Evolutionary conservation across 805 yeast species (phyloP).

Genomic region (Saturnispora sekii): DNA sequence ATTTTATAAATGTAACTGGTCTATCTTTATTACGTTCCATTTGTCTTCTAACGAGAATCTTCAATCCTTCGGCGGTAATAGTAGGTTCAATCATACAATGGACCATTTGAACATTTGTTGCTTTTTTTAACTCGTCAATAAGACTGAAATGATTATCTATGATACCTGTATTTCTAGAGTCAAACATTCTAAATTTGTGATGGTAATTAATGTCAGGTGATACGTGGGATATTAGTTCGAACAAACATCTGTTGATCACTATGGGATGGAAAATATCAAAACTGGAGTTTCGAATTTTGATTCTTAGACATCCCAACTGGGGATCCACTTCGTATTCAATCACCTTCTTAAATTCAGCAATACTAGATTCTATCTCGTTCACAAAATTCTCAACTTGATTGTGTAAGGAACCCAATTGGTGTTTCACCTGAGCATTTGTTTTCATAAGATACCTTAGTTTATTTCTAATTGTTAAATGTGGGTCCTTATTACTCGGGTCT

Average conservation of each 20-base stretch:
- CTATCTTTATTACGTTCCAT: neutral
- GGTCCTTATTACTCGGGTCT: conserved; percentile 53
- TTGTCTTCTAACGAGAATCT: neutral
- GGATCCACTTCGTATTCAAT: conserved; percentile 8
- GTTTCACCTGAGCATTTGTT: conserved; percentile 11
- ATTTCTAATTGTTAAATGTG: conserved; percentile 48
- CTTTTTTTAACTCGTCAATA: neutral
- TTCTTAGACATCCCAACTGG: conserved; percentile 8
- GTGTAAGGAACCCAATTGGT: conserved; percentile 9
- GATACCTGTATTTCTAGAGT: conserved; percentile 3
- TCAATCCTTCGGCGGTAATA: neutral
- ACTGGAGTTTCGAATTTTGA: conserved; percentile 15
- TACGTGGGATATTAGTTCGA: conserved; percentile 12
- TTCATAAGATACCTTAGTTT: conserved; percentile 25
- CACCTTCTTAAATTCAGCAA: conserved; percentile 13
- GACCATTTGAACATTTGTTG: neutral
- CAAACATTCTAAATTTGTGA: conserved; percentile 9
- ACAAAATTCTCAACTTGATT: conserved; percentile 11
- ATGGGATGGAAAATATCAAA: conserved; percentile 14
- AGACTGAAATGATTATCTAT: neutral
- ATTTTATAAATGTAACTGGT: neutral
- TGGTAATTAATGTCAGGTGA: conserved; percentile 4
- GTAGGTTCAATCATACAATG: neutral
- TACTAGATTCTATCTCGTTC: conserved; percentile 15
- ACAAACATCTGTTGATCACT: conserved; percentile 23